Percentiles rank a stretch among this genome's conserved stretches.
phyloP scores from a whole-genome alignment of 1,284 basidiomycete genomes.

The Apiotrichum mycotoxinovorans region DNA sequence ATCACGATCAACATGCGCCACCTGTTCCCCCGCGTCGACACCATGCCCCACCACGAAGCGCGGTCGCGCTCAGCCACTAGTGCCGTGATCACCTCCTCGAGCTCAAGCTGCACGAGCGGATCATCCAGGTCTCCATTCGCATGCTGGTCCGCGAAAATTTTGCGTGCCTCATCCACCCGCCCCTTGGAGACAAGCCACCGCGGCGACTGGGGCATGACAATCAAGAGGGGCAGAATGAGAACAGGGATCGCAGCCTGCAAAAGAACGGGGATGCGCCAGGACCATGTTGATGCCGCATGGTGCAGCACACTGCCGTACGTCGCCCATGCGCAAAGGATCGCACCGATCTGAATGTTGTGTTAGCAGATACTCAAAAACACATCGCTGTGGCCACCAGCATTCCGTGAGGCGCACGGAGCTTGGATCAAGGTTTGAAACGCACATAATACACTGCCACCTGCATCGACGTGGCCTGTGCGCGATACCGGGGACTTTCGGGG shows the following conservation, averaged over 20 bases:
- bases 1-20: constrained; percentile 46
- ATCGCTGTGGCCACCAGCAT: too few relatives aligned
- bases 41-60: constrained; percentile 34
- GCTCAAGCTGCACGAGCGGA: constrained; percentile 11
- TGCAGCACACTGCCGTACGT: constrained; percentile 18
- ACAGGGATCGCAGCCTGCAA: constrained; percentile 52
- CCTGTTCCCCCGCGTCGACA: constrained; percentile 41
- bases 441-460: constrained; percentile 19
- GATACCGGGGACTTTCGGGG: neutral
- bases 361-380: neutral
- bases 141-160: constrained; percentile 35
- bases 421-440: too few relatives aligned
- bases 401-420: too few relatives aligned
- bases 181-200: constrained; percentile 47
- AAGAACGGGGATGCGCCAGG: constrained; percentile 58
- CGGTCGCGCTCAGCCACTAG: constrained; percentile 24
- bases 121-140: constrained; percentile 20
- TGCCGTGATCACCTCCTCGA: constrained; percentile 27
- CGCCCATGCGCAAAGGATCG: constrained; percentile 41
- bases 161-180: constrained; percentile 33
- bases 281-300: constrained; percentile 13
- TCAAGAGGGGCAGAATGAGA: neutral
- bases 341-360: constrained; percentile 55
- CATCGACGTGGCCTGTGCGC: neutral
- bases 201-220: constrained; percentile 42